Evolutionary conservation across 257 asterid species (phyloP).

Genomic region (Scutellaria baicalensis): DNA sequence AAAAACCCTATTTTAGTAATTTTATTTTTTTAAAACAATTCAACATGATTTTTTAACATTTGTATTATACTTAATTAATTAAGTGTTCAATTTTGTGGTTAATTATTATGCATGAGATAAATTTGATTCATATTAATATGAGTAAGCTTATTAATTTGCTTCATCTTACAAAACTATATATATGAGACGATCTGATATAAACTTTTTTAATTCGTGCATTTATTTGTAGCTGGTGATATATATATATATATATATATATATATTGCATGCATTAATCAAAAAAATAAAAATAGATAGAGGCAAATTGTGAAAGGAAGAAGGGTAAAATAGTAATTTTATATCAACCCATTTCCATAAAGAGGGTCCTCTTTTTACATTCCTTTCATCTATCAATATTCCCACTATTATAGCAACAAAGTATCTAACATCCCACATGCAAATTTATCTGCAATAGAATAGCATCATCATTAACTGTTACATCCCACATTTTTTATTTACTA

Average conservation of each 20-base stretch:
- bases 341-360: slow-evolving; percentile 8
- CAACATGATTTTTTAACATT: no score
- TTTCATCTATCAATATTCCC: slow-evolving; percentile 20
- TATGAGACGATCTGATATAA: no score
- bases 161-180: no score
- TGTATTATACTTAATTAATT: not conserved
- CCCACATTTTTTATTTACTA: not conserved
- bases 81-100: no score
- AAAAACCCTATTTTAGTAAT: not conserved
- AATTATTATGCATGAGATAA: not conserved
- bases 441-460: slow-evolving; percentile 18
- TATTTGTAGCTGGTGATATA: not conserved
- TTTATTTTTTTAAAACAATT: no score
- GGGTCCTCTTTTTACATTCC: slow-evolving; percentile 22
- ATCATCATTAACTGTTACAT: slow-evolving; percentile 26
- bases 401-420: slow-evolving; percentile 27
- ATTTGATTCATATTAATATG: not conserved
- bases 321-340: slow-evolving; percentile 1
- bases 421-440: slow-evolving; percentile 43
- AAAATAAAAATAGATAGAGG: not conserved
- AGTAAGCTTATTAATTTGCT: not conserved
- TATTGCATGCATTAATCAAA: no score
- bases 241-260: no score
- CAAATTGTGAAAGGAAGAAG: not conserved
- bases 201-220: no score